Percentiles rank a stretch among this genome's conserved stretches.
Evolutionary conservation across 2,329 filamentous ascomycete species (phyloP).

Genomic region (Hypoxylon sp.): DNA sequence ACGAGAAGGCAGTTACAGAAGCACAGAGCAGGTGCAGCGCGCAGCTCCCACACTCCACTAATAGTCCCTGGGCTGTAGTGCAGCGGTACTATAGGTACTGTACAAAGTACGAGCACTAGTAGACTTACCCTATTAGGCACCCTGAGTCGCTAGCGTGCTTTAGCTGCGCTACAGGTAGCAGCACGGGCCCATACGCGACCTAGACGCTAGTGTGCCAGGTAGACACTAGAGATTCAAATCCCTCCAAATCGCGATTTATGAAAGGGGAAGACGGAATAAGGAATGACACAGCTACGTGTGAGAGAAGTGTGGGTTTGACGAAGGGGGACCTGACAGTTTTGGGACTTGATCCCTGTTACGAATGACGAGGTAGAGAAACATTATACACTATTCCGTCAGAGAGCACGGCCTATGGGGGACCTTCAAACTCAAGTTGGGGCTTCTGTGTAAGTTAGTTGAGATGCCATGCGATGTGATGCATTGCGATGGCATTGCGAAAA

Average conservation of each 20-base stretch:
- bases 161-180: conserved; percentile 40
- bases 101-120: conserved; percentile 3
- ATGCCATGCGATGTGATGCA: background rate
- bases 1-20: conserved; percentile 24
- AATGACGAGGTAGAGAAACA: conserved; percentile 1
- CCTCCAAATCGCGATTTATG: conserved; percentile 50
- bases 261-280: conserved; percentile 56
- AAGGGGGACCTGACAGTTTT: conserved; percentile 11
- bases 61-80: background rate
- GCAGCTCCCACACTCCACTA: too few species aligned
- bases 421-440: conserved; percentile 10
- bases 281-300: conserved; percentile 59
- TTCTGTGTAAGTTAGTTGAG: conserved; percentile 7
- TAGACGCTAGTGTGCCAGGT: conserved; percentile 41
- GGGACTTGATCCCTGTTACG: conserved; percentile 39
- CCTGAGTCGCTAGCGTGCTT: conserved; percentile 44
- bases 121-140: conserved; percentile 39
- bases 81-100: background rate
- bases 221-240: conserved; percentile 45
- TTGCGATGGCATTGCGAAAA: conserved; percentile 11
- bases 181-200: conserved; percentile 37
- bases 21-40: conserved; percentile 12
- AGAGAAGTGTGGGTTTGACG: conserved; percentile 57
- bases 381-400: background rate
- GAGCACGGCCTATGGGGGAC: background rate